Base-by-base conservation (phyloP, 768 basidiomycete genomes). In the Panellus pusillus region DNA sequence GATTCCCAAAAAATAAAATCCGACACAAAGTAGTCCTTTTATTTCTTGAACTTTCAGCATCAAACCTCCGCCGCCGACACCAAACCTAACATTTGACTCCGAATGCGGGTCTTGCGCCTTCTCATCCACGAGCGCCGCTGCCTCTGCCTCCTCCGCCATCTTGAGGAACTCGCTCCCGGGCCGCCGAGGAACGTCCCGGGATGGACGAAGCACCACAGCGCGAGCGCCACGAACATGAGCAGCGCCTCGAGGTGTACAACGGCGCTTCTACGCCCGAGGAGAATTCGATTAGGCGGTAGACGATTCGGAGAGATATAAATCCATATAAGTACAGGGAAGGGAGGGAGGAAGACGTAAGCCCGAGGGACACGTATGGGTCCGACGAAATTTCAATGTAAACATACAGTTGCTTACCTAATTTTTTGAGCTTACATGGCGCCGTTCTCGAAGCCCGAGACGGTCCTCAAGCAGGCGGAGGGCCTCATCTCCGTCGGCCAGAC, bases 381-480 rank as follows among this genome's bases (percentile, higher is more conserved):
- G n/a, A n/a, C n/a, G n/a, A n/a, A n/a, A n/a, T n/a, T n/a, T n/a
- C n/a, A n/a, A n/a, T n/a, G n/a, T n/a, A n/a, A n/a, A n/a, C n/a
- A n/a, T n/a, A n/a, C n/a, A 43, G 42, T n/a, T 40, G 39, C 39
- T 40, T 40, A 40, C n/a, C 8, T 40, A 14, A 32, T 18, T 47
- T 54, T 54, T 39, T 35, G 41, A 44, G n/a, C 24, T 36, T 36
- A 24, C 24, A 94, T 94, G 91, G 88, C 92, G 61, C 92, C 91
- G 63, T 91, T 91, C 72, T 84, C 89, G 49, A 93, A 92, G 70
- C 92, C 91, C 44, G 91, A 93, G 74, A 89, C 91, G 29, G 87
- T 93, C 58, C 79, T 93, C 65, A 93, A 93, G 77, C 90, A 91
- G 68, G 90, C 91, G n/a, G 90, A 94, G 65, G 93, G 93, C 54